These are phyloP conservation scores for Astragalus glycyphyllos DNA, from an alignment of 306 rosid genomes.

Conservation along the genomic window DNA sequence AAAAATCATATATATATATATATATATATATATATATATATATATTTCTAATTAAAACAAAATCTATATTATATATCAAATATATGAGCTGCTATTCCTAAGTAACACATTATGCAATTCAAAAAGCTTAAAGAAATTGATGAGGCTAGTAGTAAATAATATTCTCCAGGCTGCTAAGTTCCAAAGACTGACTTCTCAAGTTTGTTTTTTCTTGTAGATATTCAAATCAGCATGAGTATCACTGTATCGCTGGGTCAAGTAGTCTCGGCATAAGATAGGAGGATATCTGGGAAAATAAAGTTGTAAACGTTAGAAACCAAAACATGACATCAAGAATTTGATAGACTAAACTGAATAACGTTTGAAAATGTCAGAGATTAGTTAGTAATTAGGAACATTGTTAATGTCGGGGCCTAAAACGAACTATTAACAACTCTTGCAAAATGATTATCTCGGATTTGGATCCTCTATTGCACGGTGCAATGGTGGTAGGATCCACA, in stretches of 20 bases:
- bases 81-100: slow-evolving; percentile 11
- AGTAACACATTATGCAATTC: slow-evolving; percentile 1
- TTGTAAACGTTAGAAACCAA: neutral
- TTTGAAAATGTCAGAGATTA: too few species aligned
- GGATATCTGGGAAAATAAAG: slow-evolving; percentile 60
- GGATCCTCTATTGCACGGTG: too few species aligned
- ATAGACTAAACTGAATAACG: too few species aligned
- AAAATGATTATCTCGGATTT: too few species aligned
- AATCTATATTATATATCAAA: slow-evolving; percentile 23
- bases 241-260: slow-evolving; percentile 70
- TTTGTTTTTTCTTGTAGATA: slow-evolving; percentile 48
- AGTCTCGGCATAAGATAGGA: slow-evolving; percentile 67
- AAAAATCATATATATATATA: too few species aligned
- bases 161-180: slow-evolving; percentile 16
- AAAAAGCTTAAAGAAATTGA: neutral
- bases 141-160: neutral
- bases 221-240: slow-evolving; percentile 73
- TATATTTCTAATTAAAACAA: slow-evolving; percentile 3
- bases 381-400: too few species aligned
- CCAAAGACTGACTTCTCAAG: slow-evolving; percentile 28
- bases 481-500: too few species aligned
- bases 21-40: too few species aligned
- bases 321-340: too few species aligned
- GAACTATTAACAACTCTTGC: too few species aligned
- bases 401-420: too few species aligned